Evolutionary conservation across 371 early-diverging fungal genomes (phyloP).

Genomic region (Ordospora colligata): DNA sequence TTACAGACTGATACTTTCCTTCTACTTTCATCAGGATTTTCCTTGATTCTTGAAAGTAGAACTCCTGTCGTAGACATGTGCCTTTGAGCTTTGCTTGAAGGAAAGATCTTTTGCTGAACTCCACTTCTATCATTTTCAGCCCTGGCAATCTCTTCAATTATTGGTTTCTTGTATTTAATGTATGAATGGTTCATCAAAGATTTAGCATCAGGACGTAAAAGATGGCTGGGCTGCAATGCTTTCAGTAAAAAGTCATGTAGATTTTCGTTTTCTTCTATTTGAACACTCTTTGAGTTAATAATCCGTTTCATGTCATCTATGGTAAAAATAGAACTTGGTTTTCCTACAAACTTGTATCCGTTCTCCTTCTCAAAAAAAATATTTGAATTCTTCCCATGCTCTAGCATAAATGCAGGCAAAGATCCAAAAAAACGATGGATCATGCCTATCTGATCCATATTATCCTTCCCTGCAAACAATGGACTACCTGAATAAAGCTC

Average conservation of each 20-base stretch:
- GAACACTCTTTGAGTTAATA: slow-evolving; percentile 6
- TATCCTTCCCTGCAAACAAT: slow-evolving; percentile 81
- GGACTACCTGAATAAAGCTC: slow-evolving; percentile 67
- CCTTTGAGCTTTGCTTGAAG: slow-evolving; percentile 1
- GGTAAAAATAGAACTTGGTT: background rate
- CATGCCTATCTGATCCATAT: slow-evolving; percentile 73
- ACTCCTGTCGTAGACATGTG: background rate
- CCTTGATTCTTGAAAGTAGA: background rate
- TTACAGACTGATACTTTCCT: slow-evolving; percentile 30
- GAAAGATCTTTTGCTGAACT: background rate
- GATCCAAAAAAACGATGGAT: slow-evolving; percentile 61
- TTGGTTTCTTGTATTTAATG: background rate
- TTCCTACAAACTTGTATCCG: slow-evolving; percentile 7
- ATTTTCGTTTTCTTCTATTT: background rate
- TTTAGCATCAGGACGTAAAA: slow-evolving; percentile 12
- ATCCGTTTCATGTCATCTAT: slow-evolving; percentile 19
- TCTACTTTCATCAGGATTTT: background rate
- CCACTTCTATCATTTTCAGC: background rate
- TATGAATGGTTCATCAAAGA: slow-evolving; percentile 16
- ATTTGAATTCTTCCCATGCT: slow-evolving; percentile 36
- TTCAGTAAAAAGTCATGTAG: slow-evolving; percentile 17
- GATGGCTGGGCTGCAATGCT: slow-evolving; percentile 32
- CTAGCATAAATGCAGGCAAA: slow-evolving; percentile 42
- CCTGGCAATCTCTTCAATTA: background rate
- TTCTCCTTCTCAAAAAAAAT: slow-evolving; percentile 46